phyloP scores from a whole-genome alignment of 108 stramenopile species.

The Conticribra guillardii region DNA sequence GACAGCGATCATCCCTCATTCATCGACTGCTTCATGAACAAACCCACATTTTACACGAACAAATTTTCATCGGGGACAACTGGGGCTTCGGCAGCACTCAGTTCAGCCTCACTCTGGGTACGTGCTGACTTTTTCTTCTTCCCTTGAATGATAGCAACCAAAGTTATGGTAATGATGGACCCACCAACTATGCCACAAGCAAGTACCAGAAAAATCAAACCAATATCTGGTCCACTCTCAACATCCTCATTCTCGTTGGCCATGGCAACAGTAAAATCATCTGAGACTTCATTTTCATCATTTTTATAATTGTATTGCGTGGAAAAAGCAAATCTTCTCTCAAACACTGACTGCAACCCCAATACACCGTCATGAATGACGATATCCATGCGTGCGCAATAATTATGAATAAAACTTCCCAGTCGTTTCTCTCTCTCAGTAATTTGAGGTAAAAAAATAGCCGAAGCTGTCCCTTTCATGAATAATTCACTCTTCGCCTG shows the following conservation, averaged over 20 bases:
- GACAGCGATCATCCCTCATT: no score
- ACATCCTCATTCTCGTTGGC: not conserved
- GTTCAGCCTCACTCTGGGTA: no score
- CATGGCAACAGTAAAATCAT: not conserved
- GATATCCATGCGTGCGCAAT: constrained; percentile 12
- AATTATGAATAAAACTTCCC: constrained; percentile 2
- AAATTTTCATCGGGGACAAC: no score
- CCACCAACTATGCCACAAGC: constrained; percentile 1
- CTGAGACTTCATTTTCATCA: not conserved
- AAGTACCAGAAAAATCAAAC: not conserved
- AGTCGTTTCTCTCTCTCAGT: not conserved
- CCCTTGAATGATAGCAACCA: not conserved
- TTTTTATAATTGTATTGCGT: not conserved
- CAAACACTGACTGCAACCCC: not conserved
- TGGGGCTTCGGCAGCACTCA: no score
- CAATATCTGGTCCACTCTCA: not conserved
- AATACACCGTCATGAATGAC: not conserved
- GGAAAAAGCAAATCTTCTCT: not conserved
- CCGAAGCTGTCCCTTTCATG: constrained; percentile 3
- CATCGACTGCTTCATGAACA: no score
- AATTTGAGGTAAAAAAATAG: not conserved
- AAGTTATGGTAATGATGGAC: not conserved
- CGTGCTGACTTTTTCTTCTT: not conserved
- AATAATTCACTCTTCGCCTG: not conserved
- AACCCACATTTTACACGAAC: no score